Evolutionary conservation across 495 filamentous ascomycete species (phyloP), one percentile per base, ranked within the genome.

Genomic region (Trypethelium eluteriae): DNA sequence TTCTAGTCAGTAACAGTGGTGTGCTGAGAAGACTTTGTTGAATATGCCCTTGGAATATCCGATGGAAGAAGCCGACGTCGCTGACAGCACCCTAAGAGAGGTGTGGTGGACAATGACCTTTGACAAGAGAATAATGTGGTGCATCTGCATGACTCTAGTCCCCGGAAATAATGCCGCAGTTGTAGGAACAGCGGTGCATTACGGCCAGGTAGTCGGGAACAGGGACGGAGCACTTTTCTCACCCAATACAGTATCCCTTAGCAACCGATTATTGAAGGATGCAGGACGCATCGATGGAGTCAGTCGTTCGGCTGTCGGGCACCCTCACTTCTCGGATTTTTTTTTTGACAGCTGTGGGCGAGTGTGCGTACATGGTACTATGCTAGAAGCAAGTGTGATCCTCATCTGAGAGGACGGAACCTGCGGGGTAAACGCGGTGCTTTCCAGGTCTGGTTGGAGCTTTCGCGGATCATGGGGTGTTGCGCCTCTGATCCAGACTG

Each of bases 401-500:
- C 53, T 18, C 53, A 11, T 36, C 53, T 9, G 36, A 32, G 18
- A 36, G 25, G 18, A 18, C 25, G 25, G 18, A 59, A 35, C 36
- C 14, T 34, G 25, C 18, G 53, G 53, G 53, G 18, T 35, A 59
- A 59, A 10, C 6, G 18, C 41, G 41, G 41, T 44, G 41, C 41
- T 14, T 44, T 10, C 32, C 53, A 14, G 3, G 11, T 14, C 32
- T 34, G 53, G 53, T 59, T n/a, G 25, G 53, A 59, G 32, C 7
- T 10, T 34, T 18, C 53, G 53, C 11, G 9, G 49, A 53, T 53
- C 49, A 9, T 11, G 6, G 5, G 10, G 49, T 53, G 49, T 53
- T 53, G 49, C 49, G 18, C 36, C 25, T 59, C 14, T 7, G 53
- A 6, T 59, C 53, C 18, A 59, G 53, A 59, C 53, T 59, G n/a